Evolutionary conservation across 2,329 filamentous ascomycete species (phyloP), one percentile per base, ranked within the genome.

Genomic region (Exophiala aquamarina): DNA sequence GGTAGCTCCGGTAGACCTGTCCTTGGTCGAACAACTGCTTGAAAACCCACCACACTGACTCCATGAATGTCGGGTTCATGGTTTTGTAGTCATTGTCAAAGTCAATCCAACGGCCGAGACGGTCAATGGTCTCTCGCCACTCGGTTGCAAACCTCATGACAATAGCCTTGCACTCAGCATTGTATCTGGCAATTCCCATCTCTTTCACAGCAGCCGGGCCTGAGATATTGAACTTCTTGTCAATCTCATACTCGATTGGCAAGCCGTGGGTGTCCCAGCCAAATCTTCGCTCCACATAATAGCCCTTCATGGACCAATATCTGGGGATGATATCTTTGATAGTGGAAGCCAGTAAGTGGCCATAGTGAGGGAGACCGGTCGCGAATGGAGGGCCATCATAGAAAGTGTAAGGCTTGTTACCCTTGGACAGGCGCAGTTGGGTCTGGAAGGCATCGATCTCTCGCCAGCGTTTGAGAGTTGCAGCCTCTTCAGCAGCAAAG

Each of bases 11-110:
- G 64, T 95, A 95, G 42, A 95, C 88, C 52, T 84, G 76, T 49
- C 83, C 86, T 70, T 94, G 91, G 59, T 92, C 85, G 66, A 87
- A 91, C 19, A 95, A 75, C 64, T 89, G 82, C 72, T 90, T 92
- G 75, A 94, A 94, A 4, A 90, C 86, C 89, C 89, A 95, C 89
- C 89, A 95, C 58, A 86, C 82, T 0, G 84, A 84, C 72, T 95
- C 89, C 89, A 95, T 95, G 71, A 91, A 95, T 19, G 74, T 85
- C 13, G 84, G 77, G 65, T 95, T 84, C 89, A 95, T 93, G 35
- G 87, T 93, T 83, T 94, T 94, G 75, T 93, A 94, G 67, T 94
- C 87, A 59, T 92, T 91, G 69, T 95, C 89, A 60, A 95, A 94
- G 68, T 95, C 89, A 58, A 95, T 90, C 89, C 89, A 95, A 44